phyloP scores from a whole-genome alignment of 768 basidiomycete species.

The Omphalotus guepiniiformis region DNA sequence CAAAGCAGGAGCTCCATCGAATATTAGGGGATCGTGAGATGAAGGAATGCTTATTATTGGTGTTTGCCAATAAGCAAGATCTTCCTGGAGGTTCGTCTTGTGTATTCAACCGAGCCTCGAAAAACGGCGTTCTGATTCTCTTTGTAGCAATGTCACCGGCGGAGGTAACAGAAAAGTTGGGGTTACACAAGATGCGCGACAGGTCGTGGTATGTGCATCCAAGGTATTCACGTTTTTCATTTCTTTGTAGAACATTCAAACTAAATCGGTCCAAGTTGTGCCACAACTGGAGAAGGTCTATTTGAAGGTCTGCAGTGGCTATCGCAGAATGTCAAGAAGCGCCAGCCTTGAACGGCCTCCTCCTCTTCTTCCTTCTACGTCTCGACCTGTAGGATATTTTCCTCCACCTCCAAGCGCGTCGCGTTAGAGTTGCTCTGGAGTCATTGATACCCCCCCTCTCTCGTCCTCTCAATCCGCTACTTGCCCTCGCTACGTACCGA shows the following conservation, averaged over 20 bases:
- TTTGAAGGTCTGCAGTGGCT: slow-evolving; percentile 98
- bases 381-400: slow-evolving; percentile 17
- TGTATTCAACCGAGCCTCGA: background rate
- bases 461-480: background rate
- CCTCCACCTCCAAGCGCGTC: slow-evolving; percentile 12
- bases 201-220: slow-evolving; percentile 99
- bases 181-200: slow-evolving; percentile 93
- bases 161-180: slow-evolving; percentile 96
- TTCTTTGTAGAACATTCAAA: background rate
- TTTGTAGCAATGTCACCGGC: slow-evolving; percentile 94
- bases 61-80: slow-evolving; percentile 99
- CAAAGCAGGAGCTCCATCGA: slow-evolving; percentile 90
- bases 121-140: background rate
- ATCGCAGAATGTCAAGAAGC: slow-evolving; percentile 95
- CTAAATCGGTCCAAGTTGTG: slow-evolving; percentile 61
- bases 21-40: slow-evolving; percentile 97
- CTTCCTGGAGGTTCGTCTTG: slow-evolving; percentile 78
- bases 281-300: slow-evolving; percentile 93
- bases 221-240: slow-evolving; percentile 47
- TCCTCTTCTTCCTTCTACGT: slow-evolving; percentile 15
- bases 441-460: slow-evolving; percentile 21
- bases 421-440: slow-evolving; percentile 11
- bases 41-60: slow-evolving; percentile 94
- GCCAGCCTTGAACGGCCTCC: slow-evolving; percentile 53
- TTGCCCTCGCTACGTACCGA: slow-evolving; percentile 23